phyloP scores from a whole-genome alignment of 768 basidiomycete genomes.

The Jaapia argillacea region DNA sequence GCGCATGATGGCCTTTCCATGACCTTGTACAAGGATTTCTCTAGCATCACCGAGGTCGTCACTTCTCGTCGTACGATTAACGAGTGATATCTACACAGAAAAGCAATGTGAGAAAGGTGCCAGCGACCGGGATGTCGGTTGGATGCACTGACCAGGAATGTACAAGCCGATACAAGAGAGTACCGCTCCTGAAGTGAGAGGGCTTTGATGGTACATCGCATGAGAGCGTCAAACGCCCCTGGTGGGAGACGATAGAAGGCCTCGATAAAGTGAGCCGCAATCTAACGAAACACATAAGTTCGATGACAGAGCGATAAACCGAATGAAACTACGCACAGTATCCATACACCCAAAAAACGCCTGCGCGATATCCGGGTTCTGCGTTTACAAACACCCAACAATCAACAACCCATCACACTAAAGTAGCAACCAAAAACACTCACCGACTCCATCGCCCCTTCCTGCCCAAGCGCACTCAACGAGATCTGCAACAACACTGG shows the following conservation, averaged over 20 bases:
- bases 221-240: conserved; percentile 53
- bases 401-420: too few species aligned
- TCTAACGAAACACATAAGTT: conserved; percentile 10
- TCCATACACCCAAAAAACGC: conserved; percentile 82
- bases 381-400: too few species aligned
- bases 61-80: conserved; percentile 54
- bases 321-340: conserved; percentile 33
- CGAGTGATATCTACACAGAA: conserved; percentile 43
- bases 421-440: too few species aligned
- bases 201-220: conserved; percentile 59
- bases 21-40: conserved; percentile 35
- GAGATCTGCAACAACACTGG: conserved; percentile 51
- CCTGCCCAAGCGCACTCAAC: conserved; percentile 39
- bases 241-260: conserved; percentile 55
- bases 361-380: conserved; percentile 92
- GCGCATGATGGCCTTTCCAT: conserved; percentile 61
- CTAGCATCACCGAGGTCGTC: conserved; percentile 51
- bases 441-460: conserved; percentile 64
- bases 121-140: not conserved
- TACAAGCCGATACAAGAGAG: conserved; percentile 72
- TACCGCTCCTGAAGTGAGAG: conserved; percentile 76
- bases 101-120: not conserved
- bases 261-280: conserved; percentile 49
- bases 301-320: not conserved
- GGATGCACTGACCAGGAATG: conserved; percentile 57